A percentile compares a stretch with the other conserved stretches of the same genome.
Conservation (phyloP, 441 rosid species). For the Capsella rubella region DNA sequence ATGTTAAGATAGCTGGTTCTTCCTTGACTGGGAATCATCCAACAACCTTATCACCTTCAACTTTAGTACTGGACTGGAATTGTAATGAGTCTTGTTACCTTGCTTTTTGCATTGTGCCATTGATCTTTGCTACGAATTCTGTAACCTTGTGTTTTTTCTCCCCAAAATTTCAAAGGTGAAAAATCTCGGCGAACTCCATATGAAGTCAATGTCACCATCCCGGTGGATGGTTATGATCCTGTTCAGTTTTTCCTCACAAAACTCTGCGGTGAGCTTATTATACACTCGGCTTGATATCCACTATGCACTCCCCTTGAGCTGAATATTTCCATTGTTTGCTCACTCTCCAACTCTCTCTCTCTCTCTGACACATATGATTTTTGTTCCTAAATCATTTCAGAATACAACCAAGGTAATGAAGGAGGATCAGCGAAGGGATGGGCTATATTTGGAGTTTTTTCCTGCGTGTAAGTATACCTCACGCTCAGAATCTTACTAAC, state of each 20-base stretch:
- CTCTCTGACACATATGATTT: slow-evolving; percentile 3
- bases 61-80: slow-evolving; percentile 79
- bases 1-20: slow-evolving; percentile 70
- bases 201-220: slow-evolving; percentile 78
- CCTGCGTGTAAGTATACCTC: slow-evolving; percentile 71
- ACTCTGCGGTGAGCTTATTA: slow-evolving; percentile 73
- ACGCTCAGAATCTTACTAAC: too few species aligned
- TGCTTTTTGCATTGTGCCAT: background rate
- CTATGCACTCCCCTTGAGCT: slow-evolving; percentile 3
- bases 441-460: slow-evolving; percentile 88
- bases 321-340: background rate
- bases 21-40: slow-evolving; percentile 71
- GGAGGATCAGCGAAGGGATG: slow-evolving; percentile 77
- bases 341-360: background rate
- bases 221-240: slow-evolving; percentile 84
- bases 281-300: background rate
- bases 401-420: slow-evolving; percentile 58
- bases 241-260: slow-evolving; percentile 83
- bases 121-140: slow-evolving; percentile 27
- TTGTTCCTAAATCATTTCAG: slow-evolving; percentile 53
- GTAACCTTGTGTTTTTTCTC: slow-evolving; percentile 34
- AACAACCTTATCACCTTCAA: slow-evolving; percentile 85
- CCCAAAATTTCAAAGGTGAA: slow-evolving; percentile 56
- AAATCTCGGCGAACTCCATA: slow-evolving; percentile 63
- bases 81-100: slow-evolving; percentile 53